A percentile compares a stretch with the other conserved stretches of the same genome.
phyloP scores from a whole-genome alignment of 2,329 filamentous ascomycete genomes.

The Cyphellophora europaea region DNA sequence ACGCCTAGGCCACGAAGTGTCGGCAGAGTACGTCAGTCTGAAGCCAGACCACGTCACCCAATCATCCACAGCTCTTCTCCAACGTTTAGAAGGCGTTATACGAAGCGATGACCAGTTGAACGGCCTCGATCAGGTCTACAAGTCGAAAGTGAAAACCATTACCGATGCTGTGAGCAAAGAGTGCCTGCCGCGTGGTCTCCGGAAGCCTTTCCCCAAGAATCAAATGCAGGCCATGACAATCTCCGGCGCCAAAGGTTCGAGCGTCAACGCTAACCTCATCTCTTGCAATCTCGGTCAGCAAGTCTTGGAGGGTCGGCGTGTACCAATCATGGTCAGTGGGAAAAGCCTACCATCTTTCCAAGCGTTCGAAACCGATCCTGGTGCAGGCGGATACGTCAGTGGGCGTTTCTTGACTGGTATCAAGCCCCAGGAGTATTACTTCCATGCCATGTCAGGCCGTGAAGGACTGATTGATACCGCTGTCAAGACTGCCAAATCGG shows the following conservation, averaged over 20 bases:
- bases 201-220: conserved; percentile 90
- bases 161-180: conserved; percentile 69
- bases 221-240: conserved; percentile 99
- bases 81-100: conserved; percentile 77
- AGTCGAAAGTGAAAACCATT: conserved; percentile 57
- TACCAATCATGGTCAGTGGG: conserved; percentile 94
- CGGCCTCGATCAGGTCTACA: conserved; percentile 81
- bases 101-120: conserved; percentile 87
- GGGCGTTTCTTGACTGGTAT: conserved; percentile 98
- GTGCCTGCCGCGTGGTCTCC: conserved; percentile 72
- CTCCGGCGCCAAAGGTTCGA: conserved; percentile 86
- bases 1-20: conserved; percentile 65
- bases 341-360: conserved; percentile 93
- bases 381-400: conserved; percentile 87
- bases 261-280: conserved; percentile 93
- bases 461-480: conserved; percentile 98
- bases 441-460: conserved; percentile 98
- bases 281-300: conserved; percentile 97
- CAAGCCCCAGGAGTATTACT: conserved; percentile 95
- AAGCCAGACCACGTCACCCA: conserved; percentile 53
- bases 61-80: conserved; percentile 61
- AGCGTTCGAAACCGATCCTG: conserved; percentile 78
- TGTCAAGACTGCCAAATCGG: conserved; percentile 94
- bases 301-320: conserved; percentile 85
- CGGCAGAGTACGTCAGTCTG: conserved; percentile 80